These are phyloP conservation scores for Calocera viscosa DNA, from an alignment of 768 basidiomycete genomes.

Conservation along the genomic window DNA sequence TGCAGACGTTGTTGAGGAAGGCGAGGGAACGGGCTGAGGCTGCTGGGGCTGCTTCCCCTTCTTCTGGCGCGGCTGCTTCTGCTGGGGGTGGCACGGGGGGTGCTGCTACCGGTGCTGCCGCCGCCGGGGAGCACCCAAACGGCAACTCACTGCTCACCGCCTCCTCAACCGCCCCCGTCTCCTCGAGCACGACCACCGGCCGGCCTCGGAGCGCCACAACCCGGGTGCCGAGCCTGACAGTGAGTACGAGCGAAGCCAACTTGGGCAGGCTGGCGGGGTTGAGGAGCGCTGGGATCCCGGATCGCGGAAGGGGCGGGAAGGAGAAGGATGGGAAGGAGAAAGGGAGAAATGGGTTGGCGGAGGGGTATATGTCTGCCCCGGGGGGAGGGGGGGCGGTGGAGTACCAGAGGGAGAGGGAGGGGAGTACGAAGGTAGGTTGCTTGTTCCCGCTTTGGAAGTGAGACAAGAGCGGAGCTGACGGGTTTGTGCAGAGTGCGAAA, in stretches of 20 bases:
- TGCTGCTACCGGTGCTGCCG: not conserved
- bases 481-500: not conserved
- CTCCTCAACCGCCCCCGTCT: too few species aligned
- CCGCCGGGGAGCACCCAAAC: too few species aligned
- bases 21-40: constrained; percentile 56
- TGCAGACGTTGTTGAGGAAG: constrained; percentile 75
- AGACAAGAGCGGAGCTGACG: not conserved
- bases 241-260: constrained; percentile 3
- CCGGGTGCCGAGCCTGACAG: not conserved
- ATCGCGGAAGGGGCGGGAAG: not conserved
- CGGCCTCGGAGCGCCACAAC: constrained; percentile 1
- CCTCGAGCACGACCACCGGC: too few species aligned
- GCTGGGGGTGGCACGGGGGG: constrained; percentile 23
- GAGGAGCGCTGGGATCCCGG: not conserved
- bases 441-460: not conserved
- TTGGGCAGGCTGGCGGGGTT: not conserved
- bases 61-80: too few species aligned
- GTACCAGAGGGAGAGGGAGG: not conserved
- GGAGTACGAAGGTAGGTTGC: constrained; percentile 1
- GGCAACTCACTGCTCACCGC: too few species aligned
- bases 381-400: not conserved
- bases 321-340: not conserved
- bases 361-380: not conserved
- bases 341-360: not conserved
- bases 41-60: constrained; percentile 35